These are phyloP conservation scores for Trifolium repens DNA, from an alignment of 306 rosid species.

Conservation along the genomic window DNA sequence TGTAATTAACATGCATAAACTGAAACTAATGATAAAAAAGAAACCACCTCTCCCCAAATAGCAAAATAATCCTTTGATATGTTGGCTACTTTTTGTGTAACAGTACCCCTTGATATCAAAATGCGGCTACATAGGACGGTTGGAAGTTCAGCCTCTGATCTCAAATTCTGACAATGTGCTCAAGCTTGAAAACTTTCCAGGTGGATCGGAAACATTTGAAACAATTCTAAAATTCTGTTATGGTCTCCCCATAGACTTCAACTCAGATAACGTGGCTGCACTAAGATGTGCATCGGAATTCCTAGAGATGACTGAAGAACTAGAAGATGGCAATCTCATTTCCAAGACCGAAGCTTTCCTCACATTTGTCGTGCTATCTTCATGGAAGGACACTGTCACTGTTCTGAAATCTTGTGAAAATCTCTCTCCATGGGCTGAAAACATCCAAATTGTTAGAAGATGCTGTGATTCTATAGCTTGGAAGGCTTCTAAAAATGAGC, in stretches of 20 bases:
- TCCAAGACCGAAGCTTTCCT: slow-evolving; percentile 91
- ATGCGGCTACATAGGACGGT: slow-evolving; percentile 79
- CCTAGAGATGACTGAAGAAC: slow-evolving; percentile 92
- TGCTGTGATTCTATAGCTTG: slow-evolving; percentile 94
- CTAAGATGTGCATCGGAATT: slow-evolving; percentile 92
- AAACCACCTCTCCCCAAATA: background rate
- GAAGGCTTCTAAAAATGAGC: slow-evolving; percentile 73
- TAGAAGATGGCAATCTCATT: slow-evolving; percentile 81
- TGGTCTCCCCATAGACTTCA: slow-evolving; percentile 79
- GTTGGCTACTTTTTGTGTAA: slow-evolving; percentile 45
- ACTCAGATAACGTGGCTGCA: slow-evolving; percentile 69
- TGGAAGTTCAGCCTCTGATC: slow-evolving; percentile 61
- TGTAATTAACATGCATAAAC: background rate
- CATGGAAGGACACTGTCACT: slow-evolving; percentile 84
- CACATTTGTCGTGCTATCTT: slow-evolving; percentile 83
- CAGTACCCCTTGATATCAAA: slow-evolving; percentile 85
- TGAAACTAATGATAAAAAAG: slow-evolving; percentile 10
- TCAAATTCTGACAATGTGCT: slow-evolving; percentile 55
- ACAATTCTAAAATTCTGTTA: slow-evolving; percentile 81
- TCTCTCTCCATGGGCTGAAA: slow-evolving; percentile 93
- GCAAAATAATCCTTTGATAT: slow-evolving; percentile 26
- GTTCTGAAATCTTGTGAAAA: slow-evolving; percentile 80
- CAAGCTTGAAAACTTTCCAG: slow-evolving; percentile 87
- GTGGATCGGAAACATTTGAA: slow-evolving; percentile 78
- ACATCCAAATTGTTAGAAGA: slow-evolving; percentile 88